These are phyloP conservation scores for Rhododendron mucronatum DNA, from an alignment of 148 eudicot genomes.

Conservation along the genomic window DNA sequence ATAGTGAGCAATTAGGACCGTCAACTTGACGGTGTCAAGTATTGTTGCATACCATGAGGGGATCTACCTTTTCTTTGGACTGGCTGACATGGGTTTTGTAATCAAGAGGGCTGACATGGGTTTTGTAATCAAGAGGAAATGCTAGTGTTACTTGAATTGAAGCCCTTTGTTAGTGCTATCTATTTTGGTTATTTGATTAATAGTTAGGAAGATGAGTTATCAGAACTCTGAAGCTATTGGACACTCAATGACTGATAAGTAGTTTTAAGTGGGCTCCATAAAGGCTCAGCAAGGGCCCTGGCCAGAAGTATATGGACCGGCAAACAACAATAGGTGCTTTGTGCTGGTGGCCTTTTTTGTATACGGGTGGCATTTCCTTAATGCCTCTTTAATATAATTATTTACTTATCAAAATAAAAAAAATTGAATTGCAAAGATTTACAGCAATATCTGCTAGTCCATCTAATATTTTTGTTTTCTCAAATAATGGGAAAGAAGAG, in stretches of 20 bases:
- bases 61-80: neutral
- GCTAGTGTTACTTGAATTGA: neutral
- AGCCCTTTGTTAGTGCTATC: neutral
- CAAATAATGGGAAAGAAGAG: neutral
- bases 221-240: neutral
- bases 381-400: too few relatives aligned
- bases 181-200: neutral
- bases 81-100: neutral
- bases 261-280: neutral
- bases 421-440: neutral
- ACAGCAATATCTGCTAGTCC: neutral
- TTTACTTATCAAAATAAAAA: too few relatives aligned
- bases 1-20: neutral
- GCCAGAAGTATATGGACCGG: neutral
- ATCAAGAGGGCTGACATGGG: neutral
- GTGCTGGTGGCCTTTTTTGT: neutral
- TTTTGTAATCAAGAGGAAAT: neutral
- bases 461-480: neutral
- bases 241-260: neutral
- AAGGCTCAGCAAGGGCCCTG: neutral
- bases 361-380: too few relatives aligned
- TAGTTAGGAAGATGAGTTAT: neutral
- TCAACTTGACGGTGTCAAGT: neutral
- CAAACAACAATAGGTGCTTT: neutral
- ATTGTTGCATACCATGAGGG: neutral